A percentile compares a stretch with the other conserved stretches of the same genome.
Conservation (phyloP, 1,284 basidiomycete species). For the Anthracocystis walkeri region DNA sequence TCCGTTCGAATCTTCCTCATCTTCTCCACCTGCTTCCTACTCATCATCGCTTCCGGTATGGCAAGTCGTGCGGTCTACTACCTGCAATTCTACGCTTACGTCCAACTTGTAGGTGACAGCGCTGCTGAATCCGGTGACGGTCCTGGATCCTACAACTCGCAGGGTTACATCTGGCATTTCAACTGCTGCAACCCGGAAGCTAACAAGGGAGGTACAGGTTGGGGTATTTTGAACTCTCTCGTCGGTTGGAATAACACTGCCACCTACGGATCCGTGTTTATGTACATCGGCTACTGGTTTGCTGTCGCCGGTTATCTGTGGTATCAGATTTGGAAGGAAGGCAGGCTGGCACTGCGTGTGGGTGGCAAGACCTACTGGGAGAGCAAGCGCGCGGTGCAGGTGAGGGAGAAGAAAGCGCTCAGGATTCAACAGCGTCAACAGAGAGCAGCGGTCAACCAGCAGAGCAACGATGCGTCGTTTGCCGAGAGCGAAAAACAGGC, state of each 20-base stretch:
- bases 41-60: conserved; percentile 67
- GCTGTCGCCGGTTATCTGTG: conserved; percentile 53
- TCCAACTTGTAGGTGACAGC: conserved; percentile 57
- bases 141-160: conserved; percentile 59
- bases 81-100: conserved; percentile 64
- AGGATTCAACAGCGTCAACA: conserved; percentile 13
- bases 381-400: conserved; percentile 17
- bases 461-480: conserved; percentile 1
- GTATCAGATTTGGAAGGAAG: conserved; percentile 54
- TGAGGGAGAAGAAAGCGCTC: conserved; percentile 14
- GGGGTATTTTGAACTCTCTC: conserved; percentile 64
- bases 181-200: conserved; percentile 83
- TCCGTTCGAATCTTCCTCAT: conserved; percentile 61
- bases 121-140: conserved; percentile 63
- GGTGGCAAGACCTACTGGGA: conserved; percentile 42
- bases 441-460: background rate
- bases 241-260: conserved; percentile 68
- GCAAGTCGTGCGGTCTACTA: conserved; percentile 60
- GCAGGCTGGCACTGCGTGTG: conserved; percentile 27
- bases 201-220: conserved; percentile 69
- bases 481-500: conserved; percentile 15
- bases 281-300: conserved; percentile 64
- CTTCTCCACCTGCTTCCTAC: conserved; percentile 60
- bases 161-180: conserved; percentile 71
- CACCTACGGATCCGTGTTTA: conserved; percentile 56